Evolutionary conservation across 2,329 filamentous ascomycete genomes (phyloP).

Genomic region (Neopestalotiopsis sp.): DNA sequence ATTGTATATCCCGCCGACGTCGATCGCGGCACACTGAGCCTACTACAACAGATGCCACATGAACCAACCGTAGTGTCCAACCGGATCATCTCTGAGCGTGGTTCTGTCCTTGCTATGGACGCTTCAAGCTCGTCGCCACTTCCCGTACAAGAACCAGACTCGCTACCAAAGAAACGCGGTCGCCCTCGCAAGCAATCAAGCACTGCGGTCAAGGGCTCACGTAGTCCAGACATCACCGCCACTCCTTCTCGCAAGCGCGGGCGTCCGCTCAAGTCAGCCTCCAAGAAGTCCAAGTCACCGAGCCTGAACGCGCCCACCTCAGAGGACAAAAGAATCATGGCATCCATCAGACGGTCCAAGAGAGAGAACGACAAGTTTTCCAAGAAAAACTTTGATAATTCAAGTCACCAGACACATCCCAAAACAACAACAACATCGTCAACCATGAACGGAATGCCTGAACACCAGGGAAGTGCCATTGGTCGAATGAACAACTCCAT

Average conservation of each 20-base stretch:
- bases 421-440: neutral
- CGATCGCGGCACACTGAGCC: too few species aligned
- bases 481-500: neutral
- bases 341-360: neutral
- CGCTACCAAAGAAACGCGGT: constrained; percentile 1
- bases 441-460: neutral
- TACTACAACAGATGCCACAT: too few species aligned
- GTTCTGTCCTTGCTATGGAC: neutral
- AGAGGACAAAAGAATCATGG: neutral
- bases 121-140: neutral
- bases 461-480: neutral
- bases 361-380: neutral
- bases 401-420: neutral
- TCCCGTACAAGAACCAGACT: neutral
- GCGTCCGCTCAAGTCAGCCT: neutral
- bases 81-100: too few species aligned
- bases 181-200: constrained; percentile 11
- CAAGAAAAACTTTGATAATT: neutral
- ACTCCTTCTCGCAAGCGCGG: constrained; percentile 12
- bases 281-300: neutral
- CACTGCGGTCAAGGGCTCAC: too few species aligned
- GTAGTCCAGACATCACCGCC: neutral
- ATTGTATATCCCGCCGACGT: too few species aligned
- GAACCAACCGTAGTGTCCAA: too few species aligned
- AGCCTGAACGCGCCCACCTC: neutral